A percentile compares a stretch with the other conserved stretches of the same genome.
phyloP scores from a whole-genome alignment of 2,329 filamentous ascomycete species.

The Venturia effusa region DNA sequence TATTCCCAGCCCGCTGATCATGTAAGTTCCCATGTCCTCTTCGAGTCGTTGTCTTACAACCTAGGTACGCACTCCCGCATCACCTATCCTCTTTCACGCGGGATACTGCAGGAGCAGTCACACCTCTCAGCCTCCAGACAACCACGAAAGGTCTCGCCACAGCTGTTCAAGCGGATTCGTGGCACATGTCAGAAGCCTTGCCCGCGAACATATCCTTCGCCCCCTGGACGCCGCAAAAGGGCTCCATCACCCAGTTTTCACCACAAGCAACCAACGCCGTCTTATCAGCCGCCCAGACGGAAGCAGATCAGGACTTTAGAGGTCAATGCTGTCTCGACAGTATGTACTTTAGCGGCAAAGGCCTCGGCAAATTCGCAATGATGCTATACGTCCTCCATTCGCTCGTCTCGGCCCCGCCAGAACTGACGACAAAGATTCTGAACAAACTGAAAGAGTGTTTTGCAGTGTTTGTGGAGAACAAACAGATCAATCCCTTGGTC shows the following conservation, averaged over 20 bases:
- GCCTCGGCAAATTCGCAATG: constrained; percentile 28
- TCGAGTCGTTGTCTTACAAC: neutral
- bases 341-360: constrained; percentile 83
- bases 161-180: constrained; percentile 59
- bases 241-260: constrained; percentile 29
- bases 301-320: constrained; percentile 65
- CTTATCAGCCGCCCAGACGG: constrained; percentile 50
- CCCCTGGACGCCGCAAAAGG: constrained; percentile 55
- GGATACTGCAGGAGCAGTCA: constrained; percentile 38
- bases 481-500: constrained; percentile 38
- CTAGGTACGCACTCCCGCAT: constrained; percentile 66
- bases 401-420: constrained; percentile 33
- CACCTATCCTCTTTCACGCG: constrained; percentile 66
- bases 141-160: constrained; percentile 76
- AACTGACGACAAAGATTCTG: constrained; percentile 40
- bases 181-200: constrained; percentile 70
- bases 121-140: constrained; percentile 55
- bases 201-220: constrained; percentile 65
- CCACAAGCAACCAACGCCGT: constrained; percentile 42
- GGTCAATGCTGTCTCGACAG: constrained; percentile 65
- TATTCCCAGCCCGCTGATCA: constrained; percentile 52
- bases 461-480: constrained; percentile 34
- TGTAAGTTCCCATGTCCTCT: constrained; percentile 29
- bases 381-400: constrained; percentile 34
- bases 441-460: constrained; percentile 37